phyloP scores from a whole-genome alignment of 768 basidiomycete genomes.

The Suillus alpinus region DNA sequence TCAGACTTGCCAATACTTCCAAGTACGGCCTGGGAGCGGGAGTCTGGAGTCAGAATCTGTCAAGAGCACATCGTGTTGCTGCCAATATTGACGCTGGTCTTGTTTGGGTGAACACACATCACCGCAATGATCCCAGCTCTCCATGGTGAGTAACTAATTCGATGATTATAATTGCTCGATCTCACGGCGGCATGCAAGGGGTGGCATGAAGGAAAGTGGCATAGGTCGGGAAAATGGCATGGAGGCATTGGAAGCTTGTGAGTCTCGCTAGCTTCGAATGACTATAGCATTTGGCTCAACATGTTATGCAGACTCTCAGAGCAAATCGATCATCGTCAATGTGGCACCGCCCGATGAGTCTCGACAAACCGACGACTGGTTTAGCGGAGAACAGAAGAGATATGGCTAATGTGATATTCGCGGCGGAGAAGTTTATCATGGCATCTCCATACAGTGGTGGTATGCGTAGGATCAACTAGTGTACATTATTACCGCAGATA shows the following conservation, averaged over 20 bases:
- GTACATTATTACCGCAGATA: conserved; percentile 15
- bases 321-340: conserved; percentile 79
- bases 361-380: conserved; percentile 71
- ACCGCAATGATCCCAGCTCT: conserved; percentile 85
- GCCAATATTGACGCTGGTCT: conserved; percentile 69
- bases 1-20: conserved; percentile 68
- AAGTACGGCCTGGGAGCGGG: conserved; percentile 82
- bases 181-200: conserved; percentile 43
- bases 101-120: conserved; percentile 88
- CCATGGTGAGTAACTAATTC: conserved; percentile 56
- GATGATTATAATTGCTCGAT: not conserved
- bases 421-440: not conserved
- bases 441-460: conserved; percentile 4
- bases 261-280: conserved; percentile 19
- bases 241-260: conserved; percentile 78
- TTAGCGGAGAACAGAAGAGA: conserved; percentile 49
- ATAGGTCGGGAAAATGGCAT: conserved; percentile 85
- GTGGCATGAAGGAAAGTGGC: conserved; percentile 88
- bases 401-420: conserved; percentile 50
- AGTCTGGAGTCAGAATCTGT: conserved; percentile 75
- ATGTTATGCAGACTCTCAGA: conserved; percentile 65
- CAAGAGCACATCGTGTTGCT: conserved; percentile 73
- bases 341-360: conserved; percentile 61
- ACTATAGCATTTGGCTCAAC: not conserved
- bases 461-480: conserved; percentile 7